These are phyloP conservation scores for Aspergillus arachidicola DNA, from an alignment of 2,329 filamentous ascomycete genomes.

Conservation along the genomic window DNA sequence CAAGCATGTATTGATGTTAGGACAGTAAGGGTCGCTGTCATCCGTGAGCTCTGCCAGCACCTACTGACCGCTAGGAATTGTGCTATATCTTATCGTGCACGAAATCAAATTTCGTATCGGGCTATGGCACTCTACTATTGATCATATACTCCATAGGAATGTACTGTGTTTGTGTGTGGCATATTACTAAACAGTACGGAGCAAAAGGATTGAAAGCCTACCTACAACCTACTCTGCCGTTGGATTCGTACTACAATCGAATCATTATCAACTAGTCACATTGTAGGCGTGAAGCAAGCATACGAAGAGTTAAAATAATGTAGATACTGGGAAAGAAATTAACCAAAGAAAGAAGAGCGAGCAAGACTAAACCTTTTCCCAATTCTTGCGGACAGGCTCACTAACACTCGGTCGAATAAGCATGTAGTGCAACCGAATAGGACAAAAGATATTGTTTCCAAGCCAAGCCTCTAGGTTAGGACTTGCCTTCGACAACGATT, in stretches of 20 bases:
- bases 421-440: background rate
- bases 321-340: background rate
- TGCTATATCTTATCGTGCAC: background rate
- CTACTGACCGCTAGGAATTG: background rate
- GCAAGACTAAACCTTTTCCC: background rate
- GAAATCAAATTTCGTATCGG: too few species aligned
- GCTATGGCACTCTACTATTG: too few species aligned
- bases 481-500: conserved; percentile 44
- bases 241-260: background rate
- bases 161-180: too few species aligned
- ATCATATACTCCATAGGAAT: too few species aligned
- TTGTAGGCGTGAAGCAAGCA: background rate
- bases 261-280: background rate
- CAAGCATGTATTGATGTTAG: background rate
- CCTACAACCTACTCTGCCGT: too few species aligned
- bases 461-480: background rate
- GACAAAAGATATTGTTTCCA: background rate
- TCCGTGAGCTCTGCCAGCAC: background rate
- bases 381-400: background rate
- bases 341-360: background rate
- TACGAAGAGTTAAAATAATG: background rate
- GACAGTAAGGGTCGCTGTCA: background rate
- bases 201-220: too few species aligned
- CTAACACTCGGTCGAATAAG: background rate
- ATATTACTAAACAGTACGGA: too few species aligned